A percentile compares a stretch with the other conserved stretches of the same genome.
These are phyloP conservation scores for Eucalyptus pumila DNA, from an alignment of 345 rosid genomes.

Conservation along the genomic window DNA sequence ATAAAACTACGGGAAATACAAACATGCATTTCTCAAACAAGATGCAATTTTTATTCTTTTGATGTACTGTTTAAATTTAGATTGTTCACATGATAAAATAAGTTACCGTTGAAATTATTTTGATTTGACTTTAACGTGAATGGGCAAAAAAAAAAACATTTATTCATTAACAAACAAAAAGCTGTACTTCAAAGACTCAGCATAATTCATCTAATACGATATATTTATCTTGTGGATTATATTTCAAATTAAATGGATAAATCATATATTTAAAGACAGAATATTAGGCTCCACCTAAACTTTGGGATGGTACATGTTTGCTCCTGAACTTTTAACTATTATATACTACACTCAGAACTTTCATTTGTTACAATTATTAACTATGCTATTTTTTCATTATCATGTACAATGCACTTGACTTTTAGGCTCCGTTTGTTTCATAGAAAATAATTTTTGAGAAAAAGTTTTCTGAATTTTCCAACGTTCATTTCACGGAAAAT, in stretches of 20 bases:
- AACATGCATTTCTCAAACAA: background rate
- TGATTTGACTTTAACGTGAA: background rate
- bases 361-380: background rate
- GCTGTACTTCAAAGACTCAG: background rate
- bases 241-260: background rate
- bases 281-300: background rate
- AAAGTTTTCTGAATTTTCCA: rapidly evolving
- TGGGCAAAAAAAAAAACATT: background rate
- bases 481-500: too few species aligned
- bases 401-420: background rate
- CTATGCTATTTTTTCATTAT: too few species aligned
- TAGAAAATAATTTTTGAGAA: too few species aligned
- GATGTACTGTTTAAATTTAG: background rate
- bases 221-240: background rate
- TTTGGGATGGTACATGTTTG: background rate
- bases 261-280: background rate
- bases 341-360: background rate
- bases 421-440: too few species aligned
- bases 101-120: background rate
- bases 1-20: background rate
- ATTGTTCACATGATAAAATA: background rate
- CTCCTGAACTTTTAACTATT: background rate
- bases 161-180: background rate
- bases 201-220: background rate
- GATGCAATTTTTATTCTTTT: background rate